Conservation (phyloP, 176 grass and related monocot genomes). For the Pontederia paniculata region DNA sequence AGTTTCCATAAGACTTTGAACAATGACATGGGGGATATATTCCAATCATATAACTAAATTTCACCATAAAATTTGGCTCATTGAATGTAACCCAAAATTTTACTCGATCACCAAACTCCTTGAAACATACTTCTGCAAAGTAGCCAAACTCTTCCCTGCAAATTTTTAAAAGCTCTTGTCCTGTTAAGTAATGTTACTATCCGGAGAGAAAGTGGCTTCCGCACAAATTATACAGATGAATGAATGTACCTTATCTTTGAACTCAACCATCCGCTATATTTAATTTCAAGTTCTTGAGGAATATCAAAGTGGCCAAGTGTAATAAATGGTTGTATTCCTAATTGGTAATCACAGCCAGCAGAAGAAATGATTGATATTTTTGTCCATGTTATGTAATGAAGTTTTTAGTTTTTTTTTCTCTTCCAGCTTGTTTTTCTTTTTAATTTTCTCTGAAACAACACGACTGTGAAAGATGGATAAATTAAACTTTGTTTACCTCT, state of each 20-base stretch:
- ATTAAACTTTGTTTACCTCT: constrained; percentile 23
- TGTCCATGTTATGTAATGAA: too few species aligned
- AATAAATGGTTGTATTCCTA: constrained; percentile 68
- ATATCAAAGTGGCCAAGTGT: constrained; percentile 55
- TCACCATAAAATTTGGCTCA: constrained; percentile 48
- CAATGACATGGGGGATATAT: constrained; percentile 25
- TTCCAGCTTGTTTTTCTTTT: background rate
- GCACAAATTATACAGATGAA: background rate
- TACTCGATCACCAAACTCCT: constrained; percentile 50
- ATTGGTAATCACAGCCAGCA: background rate
- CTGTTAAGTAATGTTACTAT: background rate
- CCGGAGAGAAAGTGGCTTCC: background rate
- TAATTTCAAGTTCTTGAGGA: constrained; percentile 42
- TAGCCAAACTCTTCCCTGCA: constrained; percentile 42
- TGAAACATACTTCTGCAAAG: constrained; percentile 61
- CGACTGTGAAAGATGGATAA: background rate
- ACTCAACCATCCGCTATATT: constrained; percentile 33
- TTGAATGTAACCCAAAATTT: constrained; percentile 63
- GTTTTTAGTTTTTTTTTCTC: background rate
- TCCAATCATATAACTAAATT: constrained; percentile 24
- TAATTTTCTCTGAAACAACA: too few species aligned
- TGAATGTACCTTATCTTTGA: constrained; percentile 27
- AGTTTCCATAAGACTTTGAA: constrained; percentile 45
- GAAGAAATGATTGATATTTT: too few species aligned
- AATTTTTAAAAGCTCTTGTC: background rate